Percentiles rank a stretch among this genome's conserved stretches.
Evolutionary conservation across 176 grass and related monocot species (phyloP).

Genomic region (Oryza meyeriana): DNA sequence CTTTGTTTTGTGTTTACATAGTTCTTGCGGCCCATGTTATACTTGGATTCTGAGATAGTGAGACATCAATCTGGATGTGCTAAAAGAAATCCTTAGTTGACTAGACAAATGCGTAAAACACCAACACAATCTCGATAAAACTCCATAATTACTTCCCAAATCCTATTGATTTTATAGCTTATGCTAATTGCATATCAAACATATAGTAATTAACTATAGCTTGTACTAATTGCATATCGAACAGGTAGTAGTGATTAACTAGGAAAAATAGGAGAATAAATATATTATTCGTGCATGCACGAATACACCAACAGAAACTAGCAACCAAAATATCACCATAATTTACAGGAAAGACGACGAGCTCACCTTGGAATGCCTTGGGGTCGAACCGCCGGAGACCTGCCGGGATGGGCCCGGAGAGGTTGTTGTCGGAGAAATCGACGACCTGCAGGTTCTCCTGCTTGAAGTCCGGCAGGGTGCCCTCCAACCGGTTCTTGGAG

Average conservation of each 20-base stretch:
- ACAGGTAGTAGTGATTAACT: background rate
- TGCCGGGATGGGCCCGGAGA: conserved; percentile 53
- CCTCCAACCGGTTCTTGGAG: conserved; percentile 50
- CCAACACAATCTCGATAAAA: background rate
- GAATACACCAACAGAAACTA: background rate
- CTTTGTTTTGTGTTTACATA: background rate
- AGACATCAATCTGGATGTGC: background rate
- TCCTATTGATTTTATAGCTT: background rate
- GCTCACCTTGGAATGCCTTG: conserved; percentile 52
- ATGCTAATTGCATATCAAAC: background rate
- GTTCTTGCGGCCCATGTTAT: background rate
- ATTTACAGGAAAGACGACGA: background rate
- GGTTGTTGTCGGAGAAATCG: conserved; percentile 56
- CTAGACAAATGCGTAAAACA: background rate
- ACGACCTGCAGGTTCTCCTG: conserved; percentile 29
- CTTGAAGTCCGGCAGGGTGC: conserved; percentile 43
- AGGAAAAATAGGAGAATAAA: too few relatives aligned
- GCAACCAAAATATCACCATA: background rate
- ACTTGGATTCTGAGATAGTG: background rate
- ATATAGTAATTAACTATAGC: too few relatives aligned
- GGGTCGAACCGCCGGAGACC: conserved; percentile 34
- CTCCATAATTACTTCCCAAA: background rate
- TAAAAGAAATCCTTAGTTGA: background rate
- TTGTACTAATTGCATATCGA: background rate
- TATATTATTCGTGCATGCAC: background rate